Evolutionary conservation across 352 stramenopile species (phyloP).

Genomic region (Phytophthora tubulina): DNA sequence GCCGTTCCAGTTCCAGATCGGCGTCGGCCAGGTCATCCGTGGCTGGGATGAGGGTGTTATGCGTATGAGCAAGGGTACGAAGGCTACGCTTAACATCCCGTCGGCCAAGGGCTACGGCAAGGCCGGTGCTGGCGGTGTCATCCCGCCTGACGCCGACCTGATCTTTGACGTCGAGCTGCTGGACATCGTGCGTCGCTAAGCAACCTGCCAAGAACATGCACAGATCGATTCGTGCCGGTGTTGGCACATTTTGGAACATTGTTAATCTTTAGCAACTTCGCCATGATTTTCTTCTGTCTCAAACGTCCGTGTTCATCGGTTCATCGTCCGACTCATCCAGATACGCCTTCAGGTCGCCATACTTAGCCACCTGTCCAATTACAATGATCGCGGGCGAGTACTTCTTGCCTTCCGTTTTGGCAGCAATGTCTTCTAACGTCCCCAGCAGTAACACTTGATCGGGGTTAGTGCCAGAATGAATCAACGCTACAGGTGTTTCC

Average conservation of each 20-base stretch:
- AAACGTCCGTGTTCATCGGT: constrained; percentile 43
- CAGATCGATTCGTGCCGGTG: neutral
- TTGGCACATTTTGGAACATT: constrained; percentile 20
- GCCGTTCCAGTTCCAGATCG: constrained; percentile 87
- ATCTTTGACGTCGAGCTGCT: constrained; percentile 95
- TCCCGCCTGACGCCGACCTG: constrained; percentile 94
- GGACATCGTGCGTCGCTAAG: constrained; percentile 66
- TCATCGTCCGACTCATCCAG: constrained; percentile 60
- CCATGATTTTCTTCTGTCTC: neutral
- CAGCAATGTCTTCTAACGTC: constrained; percentile 59
- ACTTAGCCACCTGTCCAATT: constrained; percentile 68
- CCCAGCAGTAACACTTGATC: constrained; percentile 65
- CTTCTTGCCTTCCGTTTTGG: constrained; percentile 56
- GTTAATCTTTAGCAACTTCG: constrained; percentile 6
- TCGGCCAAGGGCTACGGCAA: constrained; percentile 94
- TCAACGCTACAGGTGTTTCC: constrained; percentile 64
- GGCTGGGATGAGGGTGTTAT: constrained; percentile 96
- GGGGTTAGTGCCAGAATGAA: constrained; percentile 69
- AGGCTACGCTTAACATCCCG: constrained; percentile 92
- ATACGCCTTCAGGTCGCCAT: constrained; percentile 62
- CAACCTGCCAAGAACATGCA: neutral
- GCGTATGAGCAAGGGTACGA: constrained; percentile 96
- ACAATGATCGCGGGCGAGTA: constrained; percentile 83
- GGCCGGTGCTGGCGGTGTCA: constrained; percentile 81
- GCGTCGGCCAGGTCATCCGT: constrained; percentile 92